phyloP scores from a whole-genome alignment of 2,329 filamentous ascomycete genomes.

The Mycosphaerella sp. region DNA sequence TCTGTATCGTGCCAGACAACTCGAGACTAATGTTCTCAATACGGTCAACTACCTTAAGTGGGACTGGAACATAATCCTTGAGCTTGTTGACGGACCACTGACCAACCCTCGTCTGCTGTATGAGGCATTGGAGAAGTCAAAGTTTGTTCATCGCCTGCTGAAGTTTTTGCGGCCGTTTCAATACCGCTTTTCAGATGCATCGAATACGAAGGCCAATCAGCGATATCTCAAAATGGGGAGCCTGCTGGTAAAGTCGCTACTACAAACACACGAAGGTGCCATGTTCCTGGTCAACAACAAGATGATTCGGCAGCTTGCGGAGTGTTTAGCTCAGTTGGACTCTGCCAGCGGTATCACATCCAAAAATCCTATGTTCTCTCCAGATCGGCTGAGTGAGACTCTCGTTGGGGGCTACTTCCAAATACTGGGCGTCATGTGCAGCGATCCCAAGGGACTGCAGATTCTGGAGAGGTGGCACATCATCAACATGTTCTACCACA shows the following conservation, averaged over 20 bases:
- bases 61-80: slow-evolving; percentile 92
- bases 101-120: slow-evolving; percentile 87
- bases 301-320: slow-evolving; percentile 83
- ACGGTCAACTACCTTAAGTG: slow-evolving; percentile 91
- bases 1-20: slow-evolving; percentile 55
- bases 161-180: slow-evolving; percentile 98
- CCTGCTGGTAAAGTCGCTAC: slow-evolving; percentile 74
- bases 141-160: slow-evolving; percentile 90
- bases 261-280: slow-evolving; percentile 78
- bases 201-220: slow-evolving; percentile 87
- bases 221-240: slow-evolving; percentile 90
- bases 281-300: slow-evolving; percentile 89
- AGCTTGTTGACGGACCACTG: slow-evolving; percentile 85
- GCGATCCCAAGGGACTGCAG: slow-evolving; percentile 72
- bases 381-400: slow-evolving; percentile 75
- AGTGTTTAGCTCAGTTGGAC: slow-evolving; percentile 93
- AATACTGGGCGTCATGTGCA: slow-evolving; percentile 80
- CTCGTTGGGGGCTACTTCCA: slow-evolving; percentile 90
- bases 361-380: slow-evolving; percentile 81
- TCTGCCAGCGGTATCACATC: slow-evolving; percentile 69
- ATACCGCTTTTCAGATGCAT: slow-evolving; percentile 83
- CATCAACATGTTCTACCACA: slow-evolving; percentile 99
- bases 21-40: slow-evolving; percentile 79
- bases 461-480: slow-evolving; percentile 96
- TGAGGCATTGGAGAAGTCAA: slow-evolving; percentile 88